Conservation (phyloP, 495 filamentous ascomycete species). For the Lasiosphaeria hispida region DNA sequence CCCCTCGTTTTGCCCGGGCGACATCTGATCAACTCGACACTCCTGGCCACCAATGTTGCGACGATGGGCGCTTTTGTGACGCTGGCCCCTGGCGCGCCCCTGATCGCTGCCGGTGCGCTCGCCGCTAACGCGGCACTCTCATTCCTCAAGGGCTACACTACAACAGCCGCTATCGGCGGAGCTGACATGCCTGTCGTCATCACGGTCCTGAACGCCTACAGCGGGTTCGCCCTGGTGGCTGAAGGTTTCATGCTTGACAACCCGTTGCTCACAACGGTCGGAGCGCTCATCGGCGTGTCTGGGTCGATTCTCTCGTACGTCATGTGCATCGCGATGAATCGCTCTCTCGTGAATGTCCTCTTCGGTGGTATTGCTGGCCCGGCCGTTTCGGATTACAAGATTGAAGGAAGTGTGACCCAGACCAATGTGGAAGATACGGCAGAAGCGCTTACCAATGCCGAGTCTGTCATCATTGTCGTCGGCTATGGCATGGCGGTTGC, state of each 20-base stretch:
- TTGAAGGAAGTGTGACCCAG: slow-evolving; percentile 69
- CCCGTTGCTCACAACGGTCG: slow-evolving; percentile 72
- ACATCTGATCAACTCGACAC: slow-evolving; percentile 65
- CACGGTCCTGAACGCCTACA: slow-evolving; percentile 81
- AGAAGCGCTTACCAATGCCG: slow-evolving; percentile 64
- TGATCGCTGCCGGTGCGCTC: slow-evolving; percentile 69
- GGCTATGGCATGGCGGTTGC: slow-evolving; percentile 88
- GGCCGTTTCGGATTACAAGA: slow-evolving; percentile 60
- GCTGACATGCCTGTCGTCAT: slow-evolving; percentile 87
- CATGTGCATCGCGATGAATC: slow-evolving; percentile 81
- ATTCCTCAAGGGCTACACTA: slow-evolving; percentile 79
- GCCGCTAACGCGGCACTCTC: slow-evolving; percentile 70
- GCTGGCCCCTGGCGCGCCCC: slow-evolving; percentile 68
- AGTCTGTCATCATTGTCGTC: slow-evolving; percentile 78
- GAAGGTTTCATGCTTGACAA: slow-evolving; percentile 89
- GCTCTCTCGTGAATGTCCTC: slow-evolving; percentile 74
- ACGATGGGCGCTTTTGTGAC: slow-evolving; percentile 78
- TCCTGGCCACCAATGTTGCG: slow-evolving; percentile 68
- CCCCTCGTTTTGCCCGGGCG: slow-evolving; percentile 66
- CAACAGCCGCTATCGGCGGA: slow-evolving; percentile 79
- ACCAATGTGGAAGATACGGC: slow-evolving; percentile 73
- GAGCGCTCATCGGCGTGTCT: slow-evolving; percentile 75
- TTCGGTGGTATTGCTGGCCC: slow-evolving; percentile 73
- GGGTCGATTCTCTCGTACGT: slow-evolving; percentile 83
- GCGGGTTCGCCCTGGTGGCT: slow-evolving; percentile 77